A percentile compares a stretch with the other conserved stretches of the same genome.
Evolutionary conservation across 352 stramenopile genomes (phyloP).

Genomic region (Globisporangium middletonii): DNA sequence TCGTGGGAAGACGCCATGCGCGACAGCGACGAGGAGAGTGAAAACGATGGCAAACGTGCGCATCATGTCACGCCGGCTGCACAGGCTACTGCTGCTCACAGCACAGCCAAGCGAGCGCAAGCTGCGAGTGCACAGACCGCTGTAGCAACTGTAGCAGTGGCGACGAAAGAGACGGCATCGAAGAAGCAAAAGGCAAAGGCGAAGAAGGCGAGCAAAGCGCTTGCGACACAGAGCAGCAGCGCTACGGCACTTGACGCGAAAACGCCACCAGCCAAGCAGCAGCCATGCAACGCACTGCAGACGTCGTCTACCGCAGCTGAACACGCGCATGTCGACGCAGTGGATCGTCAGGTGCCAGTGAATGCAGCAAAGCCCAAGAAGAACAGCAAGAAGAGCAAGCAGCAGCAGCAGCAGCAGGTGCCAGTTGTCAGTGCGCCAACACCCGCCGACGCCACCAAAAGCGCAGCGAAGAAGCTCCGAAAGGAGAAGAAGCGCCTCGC

Average conservation of each 20-base stretch:
- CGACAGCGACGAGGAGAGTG: constrained; percentile 2
- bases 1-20: constrained; percentile 28
- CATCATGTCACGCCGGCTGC: background rate
- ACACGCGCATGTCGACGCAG: no score
- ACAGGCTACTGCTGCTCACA: background rate
- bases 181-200: background rate
- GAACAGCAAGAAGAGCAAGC: background rate
- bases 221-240: background rate
- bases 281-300: background rate
- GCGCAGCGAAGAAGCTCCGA: constrained; percentile 11
- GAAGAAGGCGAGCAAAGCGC: background rate
- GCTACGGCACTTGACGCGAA: background rate
- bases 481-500: constrained; percentile 11
- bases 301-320: background rate
- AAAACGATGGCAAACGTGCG: background rate
- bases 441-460: constrained; percentile 15
- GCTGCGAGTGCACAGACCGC: no score
- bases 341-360: background rate
- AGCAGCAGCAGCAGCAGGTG: background rate
- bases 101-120: background rate
- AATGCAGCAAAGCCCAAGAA: background rate
- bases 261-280: background rate
- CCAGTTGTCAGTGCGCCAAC: no score
- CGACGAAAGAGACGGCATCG: background rate
- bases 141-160: background rate